A percentile compares a stretch with the other conserved stretches of the same genome.
These are phyloP conservation scores for Ziziphus jujuba DNA, from an alignment of 306 rosid genomes.

Conservation along the genomic window DNA sequence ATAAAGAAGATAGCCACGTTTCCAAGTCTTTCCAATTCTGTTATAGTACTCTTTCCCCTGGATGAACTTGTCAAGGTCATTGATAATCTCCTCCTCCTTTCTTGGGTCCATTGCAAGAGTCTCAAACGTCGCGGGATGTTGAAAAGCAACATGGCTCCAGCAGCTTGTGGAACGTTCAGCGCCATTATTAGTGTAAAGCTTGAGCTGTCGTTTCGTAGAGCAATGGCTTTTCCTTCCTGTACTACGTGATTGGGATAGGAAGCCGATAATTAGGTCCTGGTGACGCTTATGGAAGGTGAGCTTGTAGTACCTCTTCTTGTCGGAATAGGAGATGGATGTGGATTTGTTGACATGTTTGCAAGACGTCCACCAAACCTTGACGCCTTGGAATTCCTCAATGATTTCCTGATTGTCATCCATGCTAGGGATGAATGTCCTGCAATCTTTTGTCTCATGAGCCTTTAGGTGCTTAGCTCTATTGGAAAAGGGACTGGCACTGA, in stretches of 20 bases:
- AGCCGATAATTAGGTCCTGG: constrained; percentile 22
- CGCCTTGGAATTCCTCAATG: constrained; percentile 30
- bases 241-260: constrained; percentile 42
- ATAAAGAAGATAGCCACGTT: constrained; percentile 52
- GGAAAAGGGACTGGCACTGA: constrained; percentile 23
- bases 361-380: constrained; percentile 43
- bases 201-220: constrained; percentile 32
- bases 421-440: constrained; percentile 22
- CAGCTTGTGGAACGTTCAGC: constrained; percentile 17
- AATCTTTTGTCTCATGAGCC: constrained; percentile 38
- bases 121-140: constrained; percentile 56
- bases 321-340: too few species aligned
- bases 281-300: constrained; percentile 42
- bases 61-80: constrained; percentile 44
- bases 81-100: constrained; percentile 45
- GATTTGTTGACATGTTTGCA: background rate
- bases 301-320: constrained; percentile 27
- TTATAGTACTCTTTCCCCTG: constrained; percentile 52
- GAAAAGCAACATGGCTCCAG: constrained; percentile 58
- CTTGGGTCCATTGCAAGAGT: constrained; percentile 50
- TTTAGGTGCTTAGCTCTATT: constrained; percentile 33
- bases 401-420: constrained; percentile 58
- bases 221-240: constrained; percentile 32
- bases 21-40: constrained; percentile 69
- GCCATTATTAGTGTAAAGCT: constrained; percentile 50